Base-by-base conservation (phyloP, 306 rosid species). In the Malus domestica region DNA sequence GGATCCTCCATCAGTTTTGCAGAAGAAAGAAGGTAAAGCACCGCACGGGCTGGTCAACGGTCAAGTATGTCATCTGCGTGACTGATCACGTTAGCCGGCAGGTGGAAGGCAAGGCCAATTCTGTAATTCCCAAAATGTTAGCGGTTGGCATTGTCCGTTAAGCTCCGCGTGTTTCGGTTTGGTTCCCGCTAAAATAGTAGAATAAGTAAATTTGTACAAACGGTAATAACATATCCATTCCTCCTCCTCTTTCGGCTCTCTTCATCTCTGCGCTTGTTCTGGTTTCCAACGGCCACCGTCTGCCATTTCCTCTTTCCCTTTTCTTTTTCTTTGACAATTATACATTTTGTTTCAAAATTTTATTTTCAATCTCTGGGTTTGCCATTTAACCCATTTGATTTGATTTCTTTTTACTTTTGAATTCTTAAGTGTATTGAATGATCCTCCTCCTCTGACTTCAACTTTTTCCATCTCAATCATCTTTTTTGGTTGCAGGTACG, bases 141-240 rank as follows among this genome's bases (percentile, higher is more conserved):
- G 75, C 57, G 75, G 83, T 73, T 83, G 78, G 76, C 27, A 68
- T 75, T 69, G 72, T 74, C 83, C 73, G 71, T 75, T 30, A 63
- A 3, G 77, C 70, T 79, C 83, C 77, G 79, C 79, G 80, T 77
- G 59, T 71, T 75, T 78, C 74, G 82, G 79, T 68, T 77, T 76
- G 65, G 55, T 35, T 67, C 29, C 52, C 73, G 55, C 85, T 40
- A 86, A 86, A 87, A 82, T 69, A 86, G 90, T 22, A 63, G 16
- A 16, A 42, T 4, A 74, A n/a, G 49, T 1, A 78, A 51, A 70
- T 81, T 78, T 80, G 77, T 52, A 74, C 81, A 69, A 66, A 33
- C 79, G 68, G 77, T 59, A 70, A 73, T 80, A 80, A 62, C 68
- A 85, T 81, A 30, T 40, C 73, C 33, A 69, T 82, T 49, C 55